Conservation (phyloP, 768 basidiomycete species). For the Leccinum variicolor region DNA sequence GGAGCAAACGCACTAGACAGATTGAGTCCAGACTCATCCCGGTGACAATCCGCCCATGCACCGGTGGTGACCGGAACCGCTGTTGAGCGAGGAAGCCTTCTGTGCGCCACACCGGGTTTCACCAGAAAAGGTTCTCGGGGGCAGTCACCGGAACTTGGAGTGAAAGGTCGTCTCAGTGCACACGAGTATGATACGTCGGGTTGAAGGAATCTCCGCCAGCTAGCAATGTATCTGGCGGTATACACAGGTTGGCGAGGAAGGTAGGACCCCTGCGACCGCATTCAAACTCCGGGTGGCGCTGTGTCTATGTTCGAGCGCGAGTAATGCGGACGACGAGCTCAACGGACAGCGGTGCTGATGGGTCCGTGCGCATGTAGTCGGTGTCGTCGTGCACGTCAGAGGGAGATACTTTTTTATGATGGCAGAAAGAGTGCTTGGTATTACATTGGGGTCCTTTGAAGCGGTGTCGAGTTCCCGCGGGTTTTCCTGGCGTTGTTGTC, state of each 20-base stretch:
- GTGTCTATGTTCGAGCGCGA: background rate
- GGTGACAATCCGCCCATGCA: background rate
- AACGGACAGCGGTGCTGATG: background rate
- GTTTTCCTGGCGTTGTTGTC: slow-evolving; percentile 16
- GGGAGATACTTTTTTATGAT: background rate
- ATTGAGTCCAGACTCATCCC: background rate
- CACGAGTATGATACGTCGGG: no score
- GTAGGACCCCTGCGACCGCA: slow-evolving; percentile 27
- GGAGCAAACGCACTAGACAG: background rate
- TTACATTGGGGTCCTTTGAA: slow-evolving; percentile 21
- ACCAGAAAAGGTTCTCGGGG: background rate
- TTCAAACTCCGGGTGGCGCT: slow-evolving; percentile 30
- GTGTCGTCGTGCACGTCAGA: slow-evolving; percentile 1
- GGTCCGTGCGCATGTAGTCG: background rate
- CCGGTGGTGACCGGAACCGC: slow-evolving; percentile 15
- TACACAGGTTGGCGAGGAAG: background rate
- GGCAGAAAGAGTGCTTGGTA: background rate
- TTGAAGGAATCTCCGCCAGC: background rate
- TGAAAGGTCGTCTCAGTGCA: background rate
- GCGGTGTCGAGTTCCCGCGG: slow-evolving; percentile 33
- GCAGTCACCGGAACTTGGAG: no score
- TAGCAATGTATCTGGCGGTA: no score
- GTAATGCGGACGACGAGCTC: background rate
- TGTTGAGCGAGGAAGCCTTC: slow-evolving; percentile 6
- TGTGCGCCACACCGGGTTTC: background rate